A percentile compares a stretch with the other conserved stretches of the same genome.
Conservation (phyloP, 768 basidiomycete species). For the Pilatotrama ljubarskyi region DNA sequence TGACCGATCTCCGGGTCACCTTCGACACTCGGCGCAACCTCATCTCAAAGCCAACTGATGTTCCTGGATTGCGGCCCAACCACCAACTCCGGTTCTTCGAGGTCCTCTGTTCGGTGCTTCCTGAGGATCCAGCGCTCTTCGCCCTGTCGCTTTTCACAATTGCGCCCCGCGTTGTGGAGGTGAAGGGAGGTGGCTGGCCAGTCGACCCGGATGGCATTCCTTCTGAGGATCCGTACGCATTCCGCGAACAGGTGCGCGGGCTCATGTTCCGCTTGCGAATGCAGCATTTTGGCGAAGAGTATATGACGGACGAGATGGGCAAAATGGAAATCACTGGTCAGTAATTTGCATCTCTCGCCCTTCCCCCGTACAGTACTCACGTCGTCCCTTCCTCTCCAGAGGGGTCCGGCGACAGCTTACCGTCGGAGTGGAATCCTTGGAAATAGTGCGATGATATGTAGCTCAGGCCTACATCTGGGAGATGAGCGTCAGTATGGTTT, state of each 20-base stretch:
- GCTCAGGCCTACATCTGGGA: too few species aligned
- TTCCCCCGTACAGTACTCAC: too few species aligned
- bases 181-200: background rate
- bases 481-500: too few species aligned
- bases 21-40: background rate
- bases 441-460: too few species aligned
- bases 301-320: background rate
- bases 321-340: background rate
- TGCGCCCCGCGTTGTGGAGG: background rate
- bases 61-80: background rate
- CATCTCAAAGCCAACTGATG: background rate
- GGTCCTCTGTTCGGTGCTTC: background rate
- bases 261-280: background rate
- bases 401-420: too few species aligned
- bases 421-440: too few species aligned
- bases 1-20: background rate
- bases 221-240: background rate
- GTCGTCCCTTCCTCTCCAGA: too few species aligned
- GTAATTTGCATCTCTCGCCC: too few species aligned
- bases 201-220: background rate
- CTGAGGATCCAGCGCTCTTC: background rate
- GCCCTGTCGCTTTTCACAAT: background rate
- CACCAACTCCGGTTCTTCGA: background rate
- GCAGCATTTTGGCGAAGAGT: background rate
- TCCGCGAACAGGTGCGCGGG: background rate